Evolutionary conservation across 2,329 filamentous ascomycete genomes (phyloP), one percentile per base, ranked within the genome.

Genomic region (Epichloe bromicola): DNA sequence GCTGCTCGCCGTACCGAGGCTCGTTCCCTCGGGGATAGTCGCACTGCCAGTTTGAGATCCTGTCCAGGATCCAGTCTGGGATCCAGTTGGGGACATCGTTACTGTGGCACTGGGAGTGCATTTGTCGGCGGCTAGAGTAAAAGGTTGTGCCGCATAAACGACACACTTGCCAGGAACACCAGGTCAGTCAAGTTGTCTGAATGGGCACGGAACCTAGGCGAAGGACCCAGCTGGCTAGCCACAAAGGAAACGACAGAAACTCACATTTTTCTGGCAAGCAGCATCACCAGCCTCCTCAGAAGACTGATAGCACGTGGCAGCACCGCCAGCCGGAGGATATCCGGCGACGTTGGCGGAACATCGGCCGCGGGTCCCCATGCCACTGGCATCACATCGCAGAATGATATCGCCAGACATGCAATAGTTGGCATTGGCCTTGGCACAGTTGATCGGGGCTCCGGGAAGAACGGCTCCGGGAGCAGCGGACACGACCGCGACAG

Each of bases 371-470:
- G 66, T 63, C 46, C 68, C 72, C n/a, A 62, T 48, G 33, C 56
- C 57, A 36, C 64, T 62, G 38, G 56, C 64, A 51, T 66, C 65
- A 59, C 73, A 76, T 46, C 70, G 67, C 54, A 75, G 66, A 63
- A 76, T 75, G 60, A 74, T 73, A 57, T 71, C 69, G 41, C 63
- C 67, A n/a, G 56, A 53, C 42, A 71, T 58, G 59, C 73, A 75
- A 64, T 68, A 76, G 47, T 62, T 65, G 17, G 64, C 67, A 55
- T 71, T 67, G 46, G 70, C 58, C 54, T 64, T 63, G 49, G 61
- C 62, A 60, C 72, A 76, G 52, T 59, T 61, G 59, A 66, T 67
- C 34, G 56, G 59, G 50, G 46, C 52, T 34, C 56, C 51, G 33
- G 55, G 38, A 11, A 53, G 53, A 54, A 57, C 59, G 57, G 74